Base-by-base conservation (phyloP, 2,329 filamentous ascomycete genomes). In the Exophiala sp. region DNA sequence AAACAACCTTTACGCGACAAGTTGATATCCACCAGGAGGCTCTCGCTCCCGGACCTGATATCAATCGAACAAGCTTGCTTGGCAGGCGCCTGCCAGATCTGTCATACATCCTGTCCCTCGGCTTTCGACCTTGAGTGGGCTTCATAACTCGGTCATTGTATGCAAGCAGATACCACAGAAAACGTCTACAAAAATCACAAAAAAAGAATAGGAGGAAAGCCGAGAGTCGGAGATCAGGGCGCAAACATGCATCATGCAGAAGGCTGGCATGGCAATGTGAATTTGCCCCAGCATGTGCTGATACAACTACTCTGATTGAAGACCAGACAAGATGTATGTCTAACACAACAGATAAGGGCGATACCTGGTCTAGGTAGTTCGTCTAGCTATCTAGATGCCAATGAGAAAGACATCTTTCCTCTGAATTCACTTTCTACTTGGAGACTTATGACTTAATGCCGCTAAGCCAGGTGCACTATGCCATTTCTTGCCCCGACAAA, bases 181-280 rank as follows among this genome's bases (percentile, higher is more conserved):
- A 48, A 24, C 38, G 12, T 16, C 12, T 35, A 41, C 24, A 54
- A 57, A 58, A 59, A 36, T 12, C 32, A 45, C 38, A 56, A 62
- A 62, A 60, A 62, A 62, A 60, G 45, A 58, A 62, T 50, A 62
- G 57, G 60, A 60, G 55, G 57, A 52, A 58, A 58, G 50, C 52
- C 51, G 36, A 56, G 10, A 45, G 50, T 52, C 43, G 36, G 11
- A 49, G 12, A 36, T 29, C 35, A 42, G 46, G 29, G 32, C 41
- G 18, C 40, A 42, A 18, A 29, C 24, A 8, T 29, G 24, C 24
- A 29, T 29, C 24, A 29, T 29, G 24, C 24, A 8, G 24, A 29
- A 29, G 24, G 7, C 7, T 29, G 33, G 20, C 24, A 49, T 38
- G 20, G 46, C 39, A 38, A 38, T 38, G 35, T 38, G 2, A 12